Percentiles rank a stretch among this genome's conserved stretches.
phyloP scores from a whole-genome alignment of 2,329 filamentous ascomycete species.

The Diaporthe batatas region DNA sequence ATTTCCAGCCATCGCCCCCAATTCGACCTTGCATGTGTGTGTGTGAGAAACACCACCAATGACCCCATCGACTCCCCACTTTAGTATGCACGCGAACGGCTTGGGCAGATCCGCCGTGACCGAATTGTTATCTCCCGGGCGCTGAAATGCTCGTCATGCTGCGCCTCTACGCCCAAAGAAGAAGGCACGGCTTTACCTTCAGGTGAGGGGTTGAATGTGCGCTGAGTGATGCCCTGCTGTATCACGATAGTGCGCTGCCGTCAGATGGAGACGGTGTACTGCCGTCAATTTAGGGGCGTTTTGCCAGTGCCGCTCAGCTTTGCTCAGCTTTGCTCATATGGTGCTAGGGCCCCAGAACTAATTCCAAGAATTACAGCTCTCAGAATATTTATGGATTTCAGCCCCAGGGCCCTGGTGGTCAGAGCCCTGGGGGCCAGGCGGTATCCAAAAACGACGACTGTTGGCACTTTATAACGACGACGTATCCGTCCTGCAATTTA shows the following conservation, averaged over 20 bases:
- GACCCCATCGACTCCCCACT: conserved; percentile 1
- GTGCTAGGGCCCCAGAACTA: not conserved
- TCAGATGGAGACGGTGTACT: not conserved
- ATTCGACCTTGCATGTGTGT: not conserved
- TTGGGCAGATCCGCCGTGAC: not conserved
- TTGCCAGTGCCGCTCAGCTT: not conserved
- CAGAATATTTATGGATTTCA: not conserved
- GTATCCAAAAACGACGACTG: too few species aligned
- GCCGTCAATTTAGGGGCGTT: not conserved
- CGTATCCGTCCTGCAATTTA: not conserved
- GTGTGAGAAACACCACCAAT: conserved; percentile 17
- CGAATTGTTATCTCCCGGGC: not conserved
- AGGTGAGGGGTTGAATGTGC: conserved; percentile 5
- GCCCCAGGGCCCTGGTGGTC: too few species aligned
- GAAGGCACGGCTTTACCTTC: not conserved
- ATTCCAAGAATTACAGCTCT: not conserved
- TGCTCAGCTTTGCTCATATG: not conserved
- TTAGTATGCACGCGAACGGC: conserved; percentile 11
- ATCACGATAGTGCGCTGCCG: not conserved
- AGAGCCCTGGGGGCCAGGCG: not conserved
- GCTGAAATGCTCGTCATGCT: not conserved
- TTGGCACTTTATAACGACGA: conserved; percentile 3
- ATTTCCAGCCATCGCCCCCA: not conserved
- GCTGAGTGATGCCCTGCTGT: not conserved
- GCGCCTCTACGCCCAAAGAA: conserved; percentile 12